Conservation (phyloP, 2,329 filamentous ascomycete species). For the Penicillium brevicompactum region DNA sequence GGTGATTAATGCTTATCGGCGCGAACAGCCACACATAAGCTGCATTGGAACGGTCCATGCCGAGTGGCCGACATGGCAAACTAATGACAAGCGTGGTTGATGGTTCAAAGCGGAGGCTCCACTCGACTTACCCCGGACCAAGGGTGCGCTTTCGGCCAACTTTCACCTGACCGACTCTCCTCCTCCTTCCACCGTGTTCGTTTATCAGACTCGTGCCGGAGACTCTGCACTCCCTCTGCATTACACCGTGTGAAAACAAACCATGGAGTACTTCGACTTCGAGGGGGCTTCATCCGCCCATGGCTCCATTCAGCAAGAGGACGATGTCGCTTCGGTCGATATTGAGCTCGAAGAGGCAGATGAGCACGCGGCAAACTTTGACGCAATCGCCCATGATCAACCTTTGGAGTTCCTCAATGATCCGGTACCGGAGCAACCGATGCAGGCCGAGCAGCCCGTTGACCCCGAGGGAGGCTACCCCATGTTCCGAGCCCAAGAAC, state of each 20-base stretch:
- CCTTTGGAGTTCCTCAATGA: constrained; percentile 43
- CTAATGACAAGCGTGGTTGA: constrained; percentile 8
- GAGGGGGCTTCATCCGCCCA: constrained; percentile 44
- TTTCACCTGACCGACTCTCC: constrained; percentile 21
- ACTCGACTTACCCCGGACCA: constrained; percentile 31
- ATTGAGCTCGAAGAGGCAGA: constrained; percentile 43
- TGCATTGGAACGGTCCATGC: constrained; percentile 6
- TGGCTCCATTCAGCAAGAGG: constrained; percentile 37
- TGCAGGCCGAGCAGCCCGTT: constrained; percentile 19
- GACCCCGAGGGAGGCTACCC: constrained; percentile 39
- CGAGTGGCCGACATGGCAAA: constrained; percentile 2
- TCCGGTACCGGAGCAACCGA: constrained; percentile 21
- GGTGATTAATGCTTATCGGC: constrained; percentile 1
- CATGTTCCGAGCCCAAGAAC: constrained; percentile 47
- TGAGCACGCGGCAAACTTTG: constrained; percentile 38
- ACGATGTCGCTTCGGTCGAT: constrained; percentile 43
- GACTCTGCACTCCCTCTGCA: background rate
- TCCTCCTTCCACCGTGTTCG: constrained; percentile 7
- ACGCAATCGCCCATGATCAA: constrained; percentile 47
- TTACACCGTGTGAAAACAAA: background rate
- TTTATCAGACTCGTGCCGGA: background rate
- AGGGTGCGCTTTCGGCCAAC: constrained; percentile 15
- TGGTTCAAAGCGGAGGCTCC: constrained; percentile 17
- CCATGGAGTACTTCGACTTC: constrained; percentile 53
- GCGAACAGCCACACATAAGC: background rate